Percentiles rank a stretch among this genome's conserved stretches.
phyloP scores from a whole-genome alignment of 805 yeast genomes.

The Saccharomyces paradoxus region DNA sequence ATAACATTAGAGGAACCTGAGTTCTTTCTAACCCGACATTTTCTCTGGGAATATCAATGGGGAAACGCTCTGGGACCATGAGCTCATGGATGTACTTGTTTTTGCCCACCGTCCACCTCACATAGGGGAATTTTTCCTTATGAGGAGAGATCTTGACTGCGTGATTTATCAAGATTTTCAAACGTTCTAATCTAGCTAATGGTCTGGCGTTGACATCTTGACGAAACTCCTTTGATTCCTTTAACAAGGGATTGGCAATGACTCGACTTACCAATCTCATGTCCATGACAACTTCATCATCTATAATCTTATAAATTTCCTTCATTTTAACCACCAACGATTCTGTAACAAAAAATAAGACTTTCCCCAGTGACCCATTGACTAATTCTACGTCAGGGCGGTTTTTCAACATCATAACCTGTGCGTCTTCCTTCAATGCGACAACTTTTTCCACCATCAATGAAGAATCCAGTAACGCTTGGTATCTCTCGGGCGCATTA shows the following conservation, averaged over 20 bases:
- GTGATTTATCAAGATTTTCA: constrained; percentile 13
- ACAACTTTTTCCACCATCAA: constrained; percentile 65
- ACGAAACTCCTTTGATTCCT: constrained; percentile 23
- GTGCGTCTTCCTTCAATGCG: constrained; percentile 73
- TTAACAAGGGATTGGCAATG: constrained; percentile 15
- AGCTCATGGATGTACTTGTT: constrained; percentile 25
- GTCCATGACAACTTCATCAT: constrained; percentile 24
- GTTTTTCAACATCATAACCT: constrained; percentile 89
- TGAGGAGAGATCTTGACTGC: constrained; percentile 14
- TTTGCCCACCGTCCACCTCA: constrained; percentile 28
- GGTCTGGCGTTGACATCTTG: constrained; percentile 22
- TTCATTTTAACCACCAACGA: constrained; percentile 17
- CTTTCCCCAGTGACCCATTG: constrained; percentile 84
- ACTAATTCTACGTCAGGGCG: constrained; percentile 61
- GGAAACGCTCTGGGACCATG: constrained; percentile 35
- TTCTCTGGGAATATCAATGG: constrained; percentile 31
- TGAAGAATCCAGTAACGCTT: constrained; percentile 40
- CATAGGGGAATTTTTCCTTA: constrained; percentile 25
- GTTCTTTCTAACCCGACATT: constrained; percentile 33
- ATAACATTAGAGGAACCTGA: constrained; percentile 62
- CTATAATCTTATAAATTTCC: constrained; percentile 19
- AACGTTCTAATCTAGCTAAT: constrained; percentile 7
- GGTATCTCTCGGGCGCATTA: constrained; percentile 25
- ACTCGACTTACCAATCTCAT: constrained; percentile 30
- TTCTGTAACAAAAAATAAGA: constrained; percentile 35